A percentile compares a stretch with the other conserved stretches of the same genome.
Evolutionary conservation across 441 rosid genomes (phyloP).

Genomic region (Dalechampia spathulata): DNA sequence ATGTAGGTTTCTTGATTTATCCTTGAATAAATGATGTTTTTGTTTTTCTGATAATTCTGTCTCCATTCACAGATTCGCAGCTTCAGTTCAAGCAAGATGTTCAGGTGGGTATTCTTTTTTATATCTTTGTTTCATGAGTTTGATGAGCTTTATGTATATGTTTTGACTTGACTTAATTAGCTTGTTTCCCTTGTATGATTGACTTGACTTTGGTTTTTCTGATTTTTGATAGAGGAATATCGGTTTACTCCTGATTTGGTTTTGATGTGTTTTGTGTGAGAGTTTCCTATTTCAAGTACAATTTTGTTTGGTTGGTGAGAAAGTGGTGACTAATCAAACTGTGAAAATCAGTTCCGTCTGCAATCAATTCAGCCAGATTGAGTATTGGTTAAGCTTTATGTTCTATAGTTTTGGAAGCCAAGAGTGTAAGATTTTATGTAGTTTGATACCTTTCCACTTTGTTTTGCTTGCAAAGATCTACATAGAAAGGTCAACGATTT

Average conservation of each 20-base stretch:
- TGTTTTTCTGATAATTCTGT: conserved; percentile 17
- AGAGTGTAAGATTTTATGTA: background rate
- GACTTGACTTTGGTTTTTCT: background rate
- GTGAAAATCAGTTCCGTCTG: background rate
- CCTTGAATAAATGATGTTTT: conserved; percentile 9
- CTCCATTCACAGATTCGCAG: conserved; percentile 11
- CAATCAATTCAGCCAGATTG: too few species aligned
- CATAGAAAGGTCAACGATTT: background rate
- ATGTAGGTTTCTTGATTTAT: conserved; percentile 2
- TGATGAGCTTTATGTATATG: background rate
- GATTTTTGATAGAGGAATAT: conserved; percentile 12
- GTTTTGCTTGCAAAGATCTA: background rate
- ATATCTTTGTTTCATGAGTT: background rate
- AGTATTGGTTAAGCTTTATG: conserved; percentile 6
- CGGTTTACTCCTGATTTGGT: conserved; percentile 6
- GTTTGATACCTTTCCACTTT: background rate
- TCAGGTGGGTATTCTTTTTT: conserved; percentile 17
- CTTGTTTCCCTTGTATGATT: conserved; percentile 5
- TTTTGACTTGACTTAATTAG: conserved; percentile 18
- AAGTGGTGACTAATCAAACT: conserved; percentile 1
- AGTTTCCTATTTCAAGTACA: conserved; percentile 10
- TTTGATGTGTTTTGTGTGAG: background rate
- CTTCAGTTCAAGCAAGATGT: conserved; percentile 8
- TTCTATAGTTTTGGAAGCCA: background rate
- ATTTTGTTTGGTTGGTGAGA: conserved; percentile 9